A percentile compares a stretch with the other conserved stretches of the same genome.
phyloP scores from a whole-genome alignment of 2,329 filamentous ascomycete species.

The Calonectria crousiana region DNA sequence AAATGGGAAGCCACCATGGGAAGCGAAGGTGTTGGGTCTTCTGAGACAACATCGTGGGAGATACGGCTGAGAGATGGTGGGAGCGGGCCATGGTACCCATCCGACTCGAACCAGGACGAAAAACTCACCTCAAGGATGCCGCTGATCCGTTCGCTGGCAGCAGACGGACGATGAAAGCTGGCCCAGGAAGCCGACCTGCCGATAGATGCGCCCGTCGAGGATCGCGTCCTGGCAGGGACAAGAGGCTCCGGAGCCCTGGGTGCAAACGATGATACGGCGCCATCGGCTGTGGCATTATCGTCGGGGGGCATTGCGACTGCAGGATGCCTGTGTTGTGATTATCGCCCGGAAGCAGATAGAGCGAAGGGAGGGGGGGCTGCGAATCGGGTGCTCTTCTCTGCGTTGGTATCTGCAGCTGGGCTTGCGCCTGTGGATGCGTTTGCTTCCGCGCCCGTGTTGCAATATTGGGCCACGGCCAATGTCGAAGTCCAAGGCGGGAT shows the following conservation, averaged over 20 bases:
- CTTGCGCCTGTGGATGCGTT: background rate
- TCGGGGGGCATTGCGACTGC: background rate
- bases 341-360: background rate
- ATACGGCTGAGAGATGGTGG: background rate
- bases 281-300: background rate
- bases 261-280: background rate
- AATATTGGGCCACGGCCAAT: background rate
- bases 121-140: slow-evolving; percentile 60
- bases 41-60: slow-evolving; percentile 1
- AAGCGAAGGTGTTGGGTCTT: background rate
- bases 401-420: background rate
- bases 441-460: background rate
- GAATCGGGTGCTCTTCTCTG: background rate
- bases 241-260: slow-evolving; percentile 15
- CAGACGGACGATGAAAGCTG: slow-evolving; percentile 41
- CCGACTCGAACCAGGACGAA: background rate
- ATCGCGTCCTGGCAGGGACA: slow-evolving; percentile 23
- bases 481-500: slow-evolving; percentile 13
- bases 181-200: slow-evolving; percentile 35
- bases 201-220: slow-evolving; percentile 27
- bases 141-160: slow-evolving; percentile 54
- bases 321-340: background rate
- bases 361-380: background rate
- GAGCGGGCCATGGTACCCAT: background rate
- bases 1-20: background rate